These are phyloP conservation scores for Rhizophagus clarus DNA, from an alignment of 192 early-diverging fungal species.

Conservation along the genomic window DNA sequence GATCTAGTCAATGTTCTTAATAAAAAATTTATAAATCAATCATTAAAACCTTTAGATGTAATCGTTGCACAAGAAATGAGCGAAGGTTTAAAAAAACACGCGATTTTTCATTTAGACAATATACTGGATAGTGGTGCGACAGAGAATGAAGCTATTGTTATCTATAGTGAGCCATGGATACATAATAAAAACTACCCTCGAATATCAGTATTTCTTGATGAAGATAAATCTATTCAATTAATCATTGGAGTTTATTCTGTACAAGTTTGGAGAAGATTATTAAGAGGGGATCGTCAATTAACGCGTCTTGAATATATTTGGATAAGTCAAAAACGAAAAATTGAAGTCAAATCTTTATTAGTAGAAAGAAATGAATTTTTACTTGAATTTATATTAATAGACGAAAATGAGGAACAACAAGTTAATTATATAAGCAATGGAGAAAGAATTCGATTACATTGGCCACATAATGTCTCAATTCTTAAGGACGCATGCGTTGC, in stretches of 20 bases:
- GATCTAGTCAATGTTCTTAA: neutral
- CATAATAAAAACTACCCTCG: neutral
- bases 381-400: neutral
- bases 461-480: neutral
- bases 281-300: too few species aligned
- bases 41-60: neutral
- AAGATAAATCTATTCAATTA: neutral
- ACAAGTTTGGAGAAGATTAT: conserved; percentile 8
- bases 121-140: too few species aligned
- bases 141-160: too few species aligned
- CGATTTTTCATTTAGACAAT: neutral
- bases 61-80: neutral
- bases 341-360: neutral
- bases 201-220: neutral
- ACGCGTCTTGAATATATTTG: neutral
- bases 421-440: too few species aligned
- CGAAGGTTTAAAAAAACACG: neutral
- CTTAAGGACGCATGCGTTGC: neutral
- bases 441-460: neutral
- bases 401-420: neutral
- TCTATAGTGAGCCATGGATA: conserved; percentile 1
- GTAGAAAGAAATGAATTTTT: neutral
- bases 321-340: neutral
- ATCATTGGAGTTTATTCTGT: conserved; percentile 4
- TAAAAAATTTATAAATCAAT: neutral